Base-by-base conservation (phyloP, 768 basidiomycete species). In the Goffeauzyma gilvescens region DNA sequence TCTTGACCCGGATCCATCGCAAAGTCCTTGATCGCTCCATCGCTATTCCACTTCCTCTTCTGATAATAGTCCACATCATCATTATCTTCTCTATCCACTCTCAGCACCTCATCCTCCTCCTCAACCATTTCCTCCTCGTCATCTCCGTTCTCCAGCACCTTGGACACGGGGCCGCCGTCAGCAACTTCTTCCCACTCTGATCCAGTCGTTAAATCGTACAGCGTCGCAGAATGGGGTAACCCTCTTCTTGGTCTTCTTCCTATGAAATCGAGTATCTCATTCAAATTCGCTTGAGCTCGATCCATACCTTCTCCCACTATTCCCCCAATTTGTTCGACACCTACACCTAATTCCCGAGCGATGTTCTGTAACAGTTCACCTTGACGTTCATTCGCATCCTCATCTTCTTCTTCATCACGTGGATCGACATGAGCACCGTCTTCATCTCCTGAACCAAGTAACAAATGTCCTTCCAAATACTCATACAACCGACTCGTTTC, bases 1-100 rank as follows among this genome's bases (percentile, higher is more conserved):
- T 63, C 58, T 32, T 52, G 50, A 15, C 61, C 61, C 6, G 59
- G 59, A 53, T 63, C 61, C 22, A 60, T 58, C 5, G 61, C 55
- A 37, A 63, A 56, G 23, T 63, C 61, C 13, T 53, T 43, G 17
- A 63, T 50, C 17, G 49, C 48, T 32, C 24, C 55, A 50, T 5
- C 41, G 35, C 28, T 26, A 38, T 27, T 50, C 40, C 40, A 41
- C 21, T 41, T 41, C 13, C 27, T 15, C 30, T 41, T 41, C 21
- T 22, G 14, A 23, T 41, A 41, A 5, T 28, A 41, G 7, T 41
- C 40, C 15, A 26, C 28, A 34, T 32, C 32, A 32, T 40, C 48
- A 25, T 48, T 45, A 30, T 37, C 48, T n/a, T 40, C 44, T 30
- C 49, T 45, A 14, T 42, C 48, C 17, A 50, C 47, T 4, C 41